Evolutionary conservation across 192 early-diverging fungal genomes (phyloP).

Genomic region (Umbelopsis vinacea): DNA sequence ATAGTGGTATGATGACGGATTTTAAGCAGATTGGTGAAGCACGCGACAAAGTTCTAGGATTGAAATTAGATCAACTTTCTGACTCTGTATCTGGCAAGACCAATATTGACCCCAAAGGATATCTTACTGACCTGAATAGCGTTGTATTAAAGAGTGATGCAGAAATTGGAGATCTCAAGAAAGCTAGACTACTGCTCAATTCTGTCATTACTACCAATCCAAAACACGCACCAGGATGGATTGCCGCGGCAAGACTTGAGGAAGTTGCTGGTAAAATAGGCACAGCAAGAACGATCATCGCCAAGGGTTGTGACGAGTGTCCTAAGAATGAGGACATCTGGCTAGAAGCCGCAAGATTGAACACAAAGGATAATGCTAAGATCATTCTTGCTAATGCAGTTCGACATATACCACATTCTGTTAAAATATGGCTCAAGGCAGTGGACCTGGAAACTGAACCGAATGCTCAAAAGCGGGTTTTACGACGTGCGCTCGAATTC

Average conservation of each 20-base stretch:
- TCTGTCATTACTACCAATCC: conserved; percentile 95
- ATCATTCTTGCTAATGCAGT: conserved; percentile 91
- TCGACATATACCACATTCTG: conserved; percentile 86
- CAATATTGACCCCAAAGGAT: conserved; percentile 94
- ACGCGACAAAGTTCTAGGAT: conserved; percentile 86
- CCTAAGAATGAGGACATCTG: conserved; percentile 95
- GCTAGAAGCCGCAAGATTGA: conserved; percentile 94
- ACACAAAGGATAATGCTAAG: conserved; percentile 83
- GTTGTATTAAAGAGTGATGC: conserved; percentile 79
- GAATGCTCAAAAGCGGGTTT: conserved; percentile 78
- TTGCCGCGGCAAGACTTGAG: conserved; percentile 95
- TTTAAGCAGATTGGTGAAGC: conserved; percentile 93
- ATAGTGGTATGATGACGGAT: conserved; percentile 76
- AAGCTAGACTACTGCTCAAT: conserved; percentile 83
- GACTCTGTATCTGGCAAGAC: conserved; percentile 88
- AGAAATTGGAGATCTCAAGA: conserved; percentile 88
- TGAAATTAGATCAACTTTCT: conserved; percentile 91
- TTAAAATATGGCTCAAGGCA: conserved; percentile 92
- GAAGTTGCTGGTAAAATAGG: conserved; percentile 85
- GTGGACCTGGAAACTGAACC: conserved; percentile 81
- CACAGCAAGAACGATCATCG: conserved; percentile 85
- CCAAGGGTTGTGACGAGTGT: conserved; percentile 93
- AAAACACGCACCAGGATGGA: conserved; percentile 97
- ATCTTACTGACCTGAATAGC: conserved; percentile 90
- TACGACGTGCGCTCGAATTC: conserved; percentile 91